A percentile compares a stretch with the other conserved stretches of the same genome.
phyloP scores from a whole-genome alignment of 495 filamentous ascomycete genomes.

The Durotheca rogersii region DNA sequence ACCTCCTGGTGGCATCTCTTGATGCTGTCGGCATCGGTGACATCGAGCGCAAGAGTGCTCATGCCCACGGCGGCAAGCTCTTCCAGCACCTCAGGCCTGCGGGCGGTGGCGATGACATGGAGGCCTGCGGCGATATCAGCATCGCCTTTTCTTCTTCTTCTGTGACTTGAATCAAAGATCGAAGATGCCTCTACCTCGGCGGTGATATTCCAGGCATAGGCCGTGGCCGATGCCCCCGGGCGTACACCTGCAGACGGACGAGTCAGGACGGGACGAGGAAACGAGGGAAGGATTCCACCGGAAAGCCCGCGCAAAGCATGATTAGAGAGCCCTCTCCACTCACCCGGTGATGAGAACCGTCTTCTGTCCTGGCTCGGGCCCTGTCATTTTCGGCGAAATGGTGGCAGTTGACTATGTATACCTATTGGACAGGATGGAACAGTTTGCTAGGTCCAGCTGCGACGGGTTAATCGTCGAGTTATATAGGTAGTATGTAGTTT shows the following conservation, averaged over 20 bases:
- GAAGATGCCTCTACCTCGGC: slow-evolving; percentile 38
- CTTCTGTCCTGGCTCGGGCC: slow-evolving; percentile 42
- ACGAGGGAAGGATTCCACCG: background rate
- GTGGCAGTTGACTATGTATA: no score
- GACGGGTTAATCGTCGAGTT: no score
- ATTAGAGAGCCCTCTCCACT: no score
- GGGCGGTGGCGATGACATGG: slow-evolving; percentile 58
- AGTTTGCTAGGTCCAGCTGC: no score
- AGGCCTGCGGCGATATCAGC: slow-evolving; percentile 37
- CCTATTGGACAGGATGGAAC: no score
- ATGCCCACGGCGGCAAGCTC: slow-evolving; percentile 50
- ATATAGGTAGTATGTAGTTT: no score
- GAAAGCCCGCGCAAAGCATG: no score
- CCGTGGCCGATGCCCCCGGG: slow-evolving; percentile 56
- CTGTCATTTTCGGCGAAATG: slow-evolving; percentile 16
- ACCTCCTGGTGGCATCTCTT: slow-evolving; percentile 48
- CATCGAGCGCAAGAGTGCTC: slow-evolving; percentile 50
- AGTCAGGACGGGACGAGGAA: slow-evolving; percentile 5
- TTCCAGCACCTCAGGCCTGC: slow-evolving; percentile 45
- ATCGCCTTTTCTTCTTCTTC: background rate
- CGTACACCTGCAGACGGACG: slow-evolving; percentile 44
- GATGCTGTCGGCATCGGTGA: slow-evolving; percentile 54
- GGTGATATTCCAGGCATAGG: slow-evolving; percentile 51
- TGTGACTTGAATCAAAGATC: background rate
- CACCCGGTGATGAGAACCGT: slow-evolving; percentile 56